Evolutionary conservation across 1,284 basidiomycete species (phyloP).

Genomic region (Neonothopanus nambi): DNA sequence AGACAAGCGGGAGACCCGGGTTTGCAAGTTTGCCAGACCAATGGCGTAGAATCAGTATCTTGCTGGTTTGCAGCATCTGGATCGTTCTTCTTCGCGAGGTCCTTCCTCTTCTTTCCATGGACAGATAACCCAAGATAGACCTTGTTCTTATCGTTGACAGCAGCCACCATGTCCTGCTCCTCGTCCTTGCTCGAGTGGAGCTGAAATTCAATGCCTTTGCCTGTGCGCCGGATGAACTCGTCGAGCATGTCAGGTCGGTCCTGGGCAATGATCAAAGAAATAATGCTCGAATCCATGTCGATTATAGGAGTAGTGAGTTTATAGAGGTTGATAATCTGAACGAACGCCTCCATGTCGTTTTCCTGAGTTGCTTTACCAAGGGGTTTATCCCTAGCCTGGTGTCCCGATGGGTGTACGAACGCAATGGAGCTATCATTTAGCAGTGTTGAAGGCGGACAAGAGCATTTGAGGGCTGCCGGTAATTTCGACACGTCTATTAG

Average conservation of each 20-base stretch:
- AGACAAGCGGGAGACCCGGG: constrained; percentile 36
- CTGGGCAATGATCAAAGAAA: constrained; percentile 29
- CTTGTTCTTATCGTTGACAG: constrained; percentile 41
- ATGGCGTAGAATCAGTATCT: constrained; percentile 22
- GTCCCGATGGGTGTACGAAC: constrained; percentile 18
- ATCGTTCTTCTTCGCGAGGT: constrained; percentile 48
- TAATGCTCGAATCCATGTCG: constrained; percentile 18
- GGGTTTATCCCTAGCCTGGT: constrained; percentile 15
- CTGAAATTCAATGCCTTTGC: constrained; percentile 42
- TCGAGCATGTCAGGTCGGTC: constrained; percentile 53
- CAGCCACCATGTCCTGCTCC: constrained; percentile 14
- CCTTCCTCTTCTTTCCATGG: constrained; percentile 58
- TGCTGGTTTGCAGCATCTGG: constrained; percentile 34
- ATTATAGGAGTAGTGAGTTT: constrained; percentile 31
- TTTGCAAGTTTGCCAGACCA: constrained; percentile 47
- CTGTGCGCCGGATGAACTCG: constrained; percentile 52
- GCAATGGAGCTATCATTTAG: constrained; percentile 23
- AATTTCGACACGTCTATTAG: constrained; percentile 54
- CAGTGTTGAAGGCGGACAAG: constrained; percentile 37
- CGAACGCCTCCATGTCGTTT: constrained; percentile 52
- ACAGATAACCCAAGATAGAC: constrained; percentile 58
- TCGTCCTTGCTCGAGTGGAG: constrained; percentile 23
- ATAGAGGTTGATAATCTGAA: constrained; percentile 45
- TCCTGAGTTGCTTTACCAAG: constrained; percentile 39
- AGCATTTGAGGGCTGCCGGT: constrained; percentile 41